Percentiles rank a stretch among this genome's conserved stretches.
These are phyloP conservation scores for Plantago coronopus DNA, from an alignment of 305 asterid genomes.

Conservation along the genomic window DNA sequence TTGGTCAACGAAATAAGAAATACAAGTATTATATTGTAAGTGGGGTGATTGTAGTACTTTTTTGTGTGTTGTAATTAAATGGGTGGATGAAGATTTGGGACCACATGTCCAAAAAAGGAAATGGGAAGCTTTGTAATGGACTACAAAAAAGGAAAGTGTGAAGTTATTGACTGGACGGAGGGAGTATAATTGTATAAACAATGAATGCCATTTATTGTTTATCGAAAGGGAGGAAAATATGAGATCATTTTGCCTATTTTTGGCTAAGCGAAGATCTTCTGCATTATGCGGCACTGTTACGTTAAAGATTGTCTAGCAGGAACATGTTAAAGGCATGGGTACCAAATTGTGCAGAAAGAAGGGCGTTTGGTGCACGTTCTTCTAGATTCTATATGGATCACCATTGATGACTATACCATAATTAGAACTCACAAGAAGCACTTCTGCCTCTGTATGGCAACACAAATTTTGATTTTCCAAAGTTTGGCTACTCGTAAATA, in stretches of 20 bases:
- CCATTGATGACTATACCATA: not conserved
- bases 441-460: not conserved
- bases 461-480: not conserved
- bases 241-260: not conserved
- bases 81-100: too few species aligned
- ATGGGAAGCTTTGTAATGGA: too few species aligned
- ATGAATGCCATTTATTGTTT: not conserved
- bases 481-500: not conserved
- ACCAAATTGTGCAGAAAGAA: not conserved
- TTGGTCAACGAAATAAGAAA: too few species aligned
- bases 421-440: not conserved
- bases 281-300: too few species aligned
- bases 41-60: too few species aligned
- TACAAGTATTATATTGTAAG: too few species aligned
- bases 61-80: too few species aligned
- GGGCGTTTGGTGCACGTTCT: conserved; percentile 4
- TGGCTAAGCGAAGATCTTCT: not conserved
- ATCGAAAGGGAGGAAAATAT: not conserved
- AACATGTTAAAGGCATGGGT: not conserved
- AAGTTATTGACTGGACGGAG: too few species aligned
- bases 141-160: too few species aligned
- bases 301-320: not conserved
- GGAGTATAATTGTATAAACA: conserved; percentile 10
- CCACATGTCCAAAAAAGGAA: too few species aligned
- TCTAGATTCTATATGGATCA: not conserved